These are phyloP conservation scores for Austropuccinia psidii DNA, from an alignment of 1,284 basidiomycete species.

Conservation along the genomic window DNA sequence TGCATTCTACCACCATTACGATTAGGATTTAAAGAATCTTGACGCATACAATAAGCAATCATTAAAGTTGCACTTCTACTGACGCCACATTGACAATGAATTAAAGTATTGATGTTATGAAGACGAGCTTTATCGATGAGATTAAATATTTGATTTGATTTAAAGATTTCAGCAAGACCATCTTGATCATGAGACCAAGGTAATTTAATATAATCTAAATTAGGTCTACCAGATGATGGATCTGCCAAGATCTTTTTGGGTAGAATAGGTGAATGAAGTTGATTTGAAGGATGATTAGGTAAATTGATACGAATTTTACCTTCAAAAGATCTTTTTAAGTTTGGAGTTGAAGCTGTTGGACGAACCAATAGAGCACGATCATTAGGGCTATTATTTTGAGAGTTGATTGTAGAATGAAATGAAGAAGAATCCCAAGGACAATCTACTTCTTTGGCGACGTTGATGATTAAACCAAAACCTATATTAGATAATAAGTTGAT, in stretches of 20 bases:
- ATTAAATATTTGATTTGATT: conserved; percentile 68
- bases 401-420: not conserved
- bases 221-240: conserved; percentile 59
- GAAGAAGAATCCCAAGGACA: conserved; percentile 54
- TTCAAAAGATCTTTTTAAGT: conserved; percentile 52
- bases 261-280: conserved; percentile 1
- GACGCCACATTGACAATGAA: conserved; percentile 94
- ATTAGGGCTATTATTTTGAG: not conserved
- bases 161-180: conserved; percentile 43
- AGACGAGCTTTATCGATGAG: conserved; percentile 70
- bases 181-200: conserved; percentile 68
- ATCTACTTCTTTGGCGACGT: conserved; percentile 87
- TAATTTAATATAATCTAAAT: conserved; percentile 82
- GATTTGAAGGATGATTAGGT: not conserved
- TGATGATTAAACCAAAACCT: conserved; percentile 73
- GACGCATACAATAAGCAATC: conserved; percentile 91
- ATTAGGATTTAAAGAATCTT: conserved; percentile 62
- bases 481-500: conserved; percentile 62
- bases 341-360: conserved; percentile 61
- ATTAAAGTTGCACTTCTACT: conserved; percentile 86
- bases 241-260: conserved; percentile 49
- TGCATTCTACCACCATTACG: conserved; percentile 63
- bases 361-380: conserved; percentile 40
- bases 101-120: conserved; percentile 67
- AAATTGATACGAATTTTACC: conserved; percentile 3